Conservation (phyloP, 2,329 filamentous ascomycete species). For the Aspergillus sp. region DNA sequence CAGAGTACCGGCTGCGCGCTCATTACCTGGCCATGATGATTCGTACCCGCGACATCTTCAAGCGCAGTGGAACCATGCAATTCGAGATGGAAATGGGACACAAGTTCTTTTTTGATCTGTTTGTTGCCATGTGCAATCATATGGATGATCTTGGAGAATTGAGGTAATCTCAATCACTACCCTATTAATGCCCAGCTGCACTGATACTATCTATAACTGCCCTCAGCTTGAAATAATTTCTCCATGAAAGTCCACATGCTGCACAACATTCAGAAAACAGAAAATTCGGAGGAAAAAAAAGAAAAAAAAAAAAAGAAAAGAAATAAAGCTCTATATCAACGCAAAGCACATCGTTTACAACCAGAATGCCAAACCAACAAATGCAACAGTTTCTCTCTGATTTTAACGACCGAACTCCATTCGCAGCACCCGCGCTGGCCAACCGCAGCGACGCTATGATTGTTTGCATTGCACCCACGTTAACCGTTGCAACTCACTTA, state of each 20-base stretch:
- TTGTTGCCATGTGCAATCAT: constrained; percentile 97
- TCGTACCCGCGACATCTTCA: constrained; percentile 95
- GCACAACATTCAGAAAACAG: constrained; percentile 4
- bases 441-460: constrained; percentile 2
- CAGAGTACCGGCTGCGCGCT: constrained; percentile 87
- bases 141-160: constrained; percentile 93
- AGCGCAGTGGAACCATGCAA: constrained; percentile 98
- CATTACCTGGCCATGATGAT: constrained; percentile 98
- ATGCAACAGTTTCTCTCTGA: background rate
- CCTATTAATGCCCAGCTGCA: background rate
- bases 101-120: constrained; percentile 97
- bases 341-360: constrained; percentile 5
- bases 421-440: constrained; percentile 5
- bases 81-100: constrained; percentile 95
- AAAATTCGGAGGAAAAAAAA: too few species aligned
- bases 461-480: background rate
- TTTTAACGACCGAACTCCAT: background rate
- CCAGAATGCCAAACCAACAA: constrained; percentile 11
- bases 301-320: too few species aligned
- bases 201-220: background rate
- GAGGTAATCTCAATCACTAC: constrained; percentile 53
- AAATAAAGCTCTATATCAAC: constrained; percentile 8
- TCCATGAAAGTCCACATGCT: background rate
- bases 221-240: background rate
- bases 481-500: background rate